Percentiles rank a stretch among this genome's conserved stretches.
These are phyloP conservation scores for cucumber (Cucumis sativus) DNA, from an alignment of 306 rosid genomes.

Conservation along the genomic window DNA sequence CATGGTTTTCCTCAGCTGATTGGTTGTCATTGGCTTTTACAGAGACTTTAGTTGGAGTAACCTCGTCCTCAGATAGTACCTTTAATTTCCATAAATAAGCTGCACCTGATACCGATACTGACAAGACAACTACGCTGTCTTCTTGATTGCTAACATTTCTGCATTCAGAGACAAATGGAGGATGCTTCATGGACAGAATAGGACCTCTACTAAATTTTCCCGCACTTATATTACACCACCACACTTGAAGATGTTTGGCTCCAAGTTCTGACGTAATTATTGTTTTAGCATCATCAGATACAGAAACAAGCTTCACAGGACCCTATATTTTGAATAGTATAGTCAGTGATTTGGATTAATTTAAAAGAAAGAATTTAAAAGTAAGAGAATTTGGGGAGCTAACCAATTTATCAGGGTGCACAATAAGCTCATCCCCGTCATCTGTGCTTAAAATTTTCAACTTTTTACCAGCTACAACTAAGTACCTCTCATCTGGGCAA, in stretches of 20 bases:
- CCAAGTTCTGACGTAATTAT: constrained; percentile 34
- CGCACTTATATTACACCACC: constrained; percentile 35
- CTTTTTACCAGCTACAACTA: constrained; percentile 30
- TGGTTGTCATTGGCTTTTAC: constrained; percentile 14
- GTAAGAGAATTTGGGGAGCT: constrained; percentile 6
- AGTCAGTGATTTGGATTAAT: not conserved
- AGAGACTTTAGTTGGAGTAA: constrained; percentile 23
- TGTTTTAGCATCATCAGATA: constrained; percentile 30
- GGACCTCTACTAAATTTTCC: constrained; percentile 31
- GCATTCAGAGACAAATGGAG: constrained; percentile 31
- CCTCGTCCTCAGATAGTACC: constrained; percentile 20
- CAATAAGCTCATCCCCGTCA: constrained; percentile 25
- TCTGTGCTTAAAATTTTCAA: constrained; percentile 34
- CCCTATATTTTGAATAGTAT: constrained; percentile 14
- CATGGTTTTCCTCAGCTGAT: constrained; percentile 18
- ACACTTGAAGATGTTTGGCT: constrained; percentile 36
- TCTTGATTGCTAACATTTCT: constrained; percentile 24
- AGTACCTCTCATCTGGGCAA: constrained; percentile 33
- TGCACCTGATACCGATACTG: constrained; percentile 26
- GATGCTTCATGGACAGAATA: constrained; percentile 30
- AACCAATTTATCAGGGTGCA: constrained; percentile 31
- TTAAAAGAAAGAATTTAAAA: not conserved
- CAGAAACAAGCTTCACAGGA: constrained; percentile 19
- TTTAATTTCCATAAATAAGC: constrained; percentile 28
- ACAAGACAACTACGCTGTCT: constrained; percentile 21